Base-by-base conservation (phyloP, 345 rosid species). In the Syzygium aromaticum region DNA sequence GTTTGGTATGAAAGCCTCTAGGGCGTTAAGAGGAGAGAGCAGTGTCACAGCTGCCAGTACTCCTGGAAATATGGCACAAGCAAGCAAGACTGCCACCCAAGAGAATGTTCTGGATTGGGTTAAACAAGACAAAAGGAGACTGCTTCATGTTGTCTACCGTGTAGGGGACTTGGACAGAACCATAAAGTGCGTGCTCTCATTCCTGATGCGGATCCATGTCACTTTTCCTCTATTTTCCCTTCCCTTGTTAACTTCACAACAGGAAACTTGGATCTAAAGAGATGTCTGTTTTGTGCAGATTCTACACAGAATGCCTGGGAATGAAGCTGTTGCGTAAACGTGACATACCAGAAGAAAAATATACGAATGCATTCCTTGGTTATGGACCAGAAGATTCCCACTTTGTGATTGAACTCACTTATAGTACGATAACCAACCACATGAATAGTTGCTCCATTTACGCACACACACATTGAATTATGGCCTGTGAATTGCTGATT, bases 341-440 rank as follows among this genome's bases (percentile, higher is more conserved):
- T 84, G 99, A 98, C 90, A 96, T 98, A 90, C 99, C 99, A 2
- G 99, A 98, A 92, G 99, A 98, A 90, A 98, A 94, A 89, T 96
- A 98, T 87, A 95, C 95, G 2, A 98, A 98, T 92, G 99, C 99
- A 27, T 98, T 98, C 86, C 99, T 98, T 86, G 99, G 99, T 88
- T 98, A 95, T 90, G 99, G 99, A 43, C 98, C 99, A 7, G 99
- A 98, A 89, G 99, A 98, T 91, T 95, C 96, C 63, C 97, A 98
- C 89, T 98, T 98, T 85, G 98, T 96, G 85, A 93, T 95, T 86
- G 99, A 98, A 89, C 96, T 98, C 87, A 96, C 99, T 54, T 96
- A 95, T 86, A 96, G 98, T 98, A 95, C 87, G 96, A 88, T 86
- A 52, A 84, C 54, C 61, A 64, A 54, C 63, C 77, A 28, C 85